A percentile compares a stretch with the other conserved stretches of the same genome.
Conservation (phyloP, 208 protist genomes). For the Trypanosomatidae sp. region DNA sequence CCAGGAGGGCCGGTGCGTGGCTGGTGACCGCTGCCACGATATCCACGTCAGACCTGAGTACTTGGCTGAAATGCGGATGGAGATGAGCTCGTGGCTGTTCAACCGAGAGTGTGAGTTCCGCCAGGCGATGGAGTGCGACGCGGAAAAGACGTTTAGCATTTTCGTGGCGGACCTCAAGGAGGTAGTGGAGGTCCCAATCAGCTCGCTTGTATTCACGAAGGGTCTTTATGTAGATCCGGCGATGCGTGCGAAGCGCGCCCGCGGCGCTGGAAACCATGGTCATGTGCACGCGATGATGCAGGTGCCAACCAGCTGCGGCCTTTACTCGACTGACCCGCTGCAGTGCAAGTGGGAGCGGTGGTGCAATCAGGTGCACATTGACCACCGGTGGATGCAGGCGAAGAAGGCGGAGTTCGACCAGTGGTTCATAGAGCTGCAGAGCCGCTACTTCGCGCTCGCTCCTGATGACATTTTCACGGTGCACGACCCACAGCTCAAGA, state of each 20-base stretch:
- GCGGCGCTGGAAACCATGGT: constrained; percentile 30
- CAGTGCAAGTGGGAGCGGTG: constrained; percentile 86
- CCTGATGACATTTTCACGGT: constrained; percentile 64
- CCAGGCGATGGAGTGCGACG: constrained; percentile 27
- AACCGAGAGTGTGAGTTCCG: constrained; percentile 63
- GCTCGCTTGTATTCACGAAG: constrained; percentile 64
- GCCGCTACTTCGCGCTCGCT: constrained; percentile 44
- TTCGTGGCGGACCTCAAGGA: constrained; percentile 85
- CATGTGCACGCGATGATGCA: constrained; percentile 57
- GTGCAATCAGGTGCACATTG: constrained; percentile 89
- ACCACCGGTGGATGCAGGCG: constrained; percentile 66
- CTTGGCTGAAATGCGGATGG: constrained; percentile 42
- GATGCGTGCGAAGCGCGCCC: constrained; percentile 51
- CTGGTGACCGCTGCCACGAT: constrained; percentile 49
- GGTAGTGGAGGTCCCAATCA: constrained; percentile 70
- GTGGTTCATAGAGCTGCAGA: constrained; percentile 73
- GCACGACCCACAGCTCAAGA: constrained; percentile 79
- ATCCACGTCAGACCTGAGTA: constrained; percentile 67
- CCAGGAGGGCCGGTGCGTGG: constrained; percentile 49
- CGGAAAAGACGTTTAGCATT: constrained; percentile 60
- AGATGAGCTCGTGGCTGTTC: constrained; percentile 60
- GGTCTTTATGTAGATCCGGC: constrained; percentile 78
- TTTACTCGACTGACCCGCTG: constrained; percentile 68
- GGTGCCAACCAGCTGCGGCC: constrained; percentile 76
- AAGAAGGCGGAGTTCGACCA: constrained; percentile 70